These are phyloP conservation scores for Emericellopsis terricola DNA, from an alignment of 495 filamentous ascomycete genomes.

Conservation along the genomic window DNA sequence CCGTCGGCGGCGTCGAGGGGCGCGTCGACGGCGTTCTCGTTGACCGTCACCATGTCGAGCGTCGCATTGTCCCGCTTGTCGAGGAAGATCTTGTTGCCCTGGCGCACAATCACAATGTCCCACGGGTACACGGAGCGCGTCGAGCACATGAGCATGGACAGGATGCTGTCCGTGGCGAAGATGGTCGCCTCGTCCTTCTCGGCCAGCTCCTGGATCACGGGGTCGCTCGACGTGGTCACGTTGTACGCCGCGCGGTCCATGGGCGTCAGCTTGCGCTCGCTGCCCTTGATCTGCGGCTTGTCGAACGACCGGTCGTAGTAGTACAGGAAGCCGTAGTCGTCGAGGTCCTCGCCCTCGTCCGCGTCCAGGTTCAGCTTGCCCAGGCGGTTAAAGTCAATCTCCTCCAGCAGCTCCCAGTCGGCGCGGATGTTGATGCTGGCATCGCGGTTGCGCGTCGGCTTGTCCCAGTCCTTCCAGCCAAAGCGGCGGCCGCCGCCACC, in stretches of 20 bases:
- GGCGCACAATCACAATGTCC: slow-evolving; percentile 83
- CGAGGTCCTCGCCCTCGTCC: slow-evolving; percentile 85
- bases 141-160: slow-evolving; percentile 98
- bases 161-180: slow-evolving; percentile 89
- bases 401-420: slow-evolving; percentile 89
- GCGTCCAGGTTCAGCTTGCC: slow-evolving; percentile 89
- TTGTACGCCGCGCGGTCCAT: slow-evolving; percentile 94
- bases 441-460: slow-evolving; percentile 90
- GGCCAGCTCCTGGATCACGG: slow-evolving; percentile 88
- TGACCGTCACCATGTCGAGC: slow-evolving; percentile 94
- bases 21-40: slow-evolving; percentile 96
- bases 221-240: slow-evolving; percentile 87
- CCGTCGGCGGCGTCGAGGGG: slow-evolving; percentile 80
- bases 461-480: slow-evolving; percentile 98
- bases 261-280: slow-evolving; percentile 68
- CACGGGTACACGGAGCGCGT: slow-evolving; percentile 90
- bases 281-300: slow-evolving; percentile 72
- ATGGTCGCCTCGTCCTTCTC: slow-evolving; percentile 95
- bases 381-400: slow-evolving; percentile 94
- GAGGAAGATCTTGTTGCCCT: slow-evolving; percentile 91
- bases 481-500: slow-evolving; percentile 62
- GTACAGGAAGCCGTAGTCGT: slow-evolving; percentile 89
- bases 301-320: slow-evolving; percentile 94
- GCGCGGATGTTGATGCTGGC: slow-evolving; percentile 84
- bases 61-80: slow-evolving; percentile 91